Evolutionary conservation across 306 rosid species (phyloP).

Genomic region (Pyrus pyrifolia): DNA sequence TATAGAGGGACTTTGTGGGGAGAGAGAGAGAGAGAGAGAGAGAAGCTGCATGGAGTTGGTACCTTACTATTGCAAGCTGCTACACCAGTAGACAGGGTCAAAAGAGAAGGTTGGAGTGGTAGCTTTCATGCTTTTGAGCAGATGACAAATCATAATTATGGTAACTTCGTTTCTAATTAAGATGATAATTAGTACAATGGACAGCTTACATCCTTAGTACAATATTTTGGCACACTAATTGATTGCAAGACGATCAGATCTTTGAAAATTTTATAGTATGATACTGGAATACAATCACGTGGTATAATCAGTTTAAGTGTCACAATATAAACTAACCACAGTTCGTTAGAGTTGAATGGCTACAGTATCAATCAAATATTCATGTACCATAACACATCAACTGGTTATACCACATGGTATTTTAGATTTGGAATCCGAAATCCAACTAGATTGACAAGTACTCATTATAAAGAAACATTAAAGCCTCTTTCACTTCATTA

Average conservation of each 20-base stretch:
- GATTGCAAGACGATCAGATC: neutral
- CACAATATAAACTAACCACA: too few species aligned
- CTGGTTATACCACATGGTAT: neutral
- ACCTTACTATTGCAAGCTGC: neutral
- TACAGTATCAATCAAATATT: too few species aligned
- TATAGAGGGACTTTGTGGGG: constrained; percentile 24
- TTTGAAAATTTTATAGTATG: too few species aligned
- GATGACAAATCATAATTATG: neutral
- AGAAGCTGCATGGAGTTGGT: constrained; percentile 15
- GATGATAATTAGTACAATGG: neutral
- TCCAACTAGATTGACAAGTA: too few species aligned
- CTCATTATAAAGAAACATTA: too few species aligned
- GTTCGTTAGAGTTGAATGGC: too few species aligned
- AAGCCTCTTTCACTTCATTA: neutral
- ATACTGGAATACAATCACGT: too few species aligned
- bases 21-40: neutral
- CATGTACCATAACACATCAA: neutral
- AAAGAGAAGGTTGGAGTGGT: constrained; percentile 30
- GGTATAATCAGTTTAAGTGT: too few species aligned
- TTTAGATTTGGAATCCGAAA: too few species aligned
- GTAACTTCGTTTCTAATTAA: neutral
- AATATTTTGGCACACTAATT: neutral
- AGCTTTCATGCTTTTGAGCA: constrained; percentile 1
- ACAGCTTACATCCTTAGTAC: neutral
- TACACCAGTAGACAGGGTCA: constrained; percentile 13